phyloP scores from a whole-genome alignment of 2,329 filamentous ascomycete species.

The Monilinia fructicola region DNA sequence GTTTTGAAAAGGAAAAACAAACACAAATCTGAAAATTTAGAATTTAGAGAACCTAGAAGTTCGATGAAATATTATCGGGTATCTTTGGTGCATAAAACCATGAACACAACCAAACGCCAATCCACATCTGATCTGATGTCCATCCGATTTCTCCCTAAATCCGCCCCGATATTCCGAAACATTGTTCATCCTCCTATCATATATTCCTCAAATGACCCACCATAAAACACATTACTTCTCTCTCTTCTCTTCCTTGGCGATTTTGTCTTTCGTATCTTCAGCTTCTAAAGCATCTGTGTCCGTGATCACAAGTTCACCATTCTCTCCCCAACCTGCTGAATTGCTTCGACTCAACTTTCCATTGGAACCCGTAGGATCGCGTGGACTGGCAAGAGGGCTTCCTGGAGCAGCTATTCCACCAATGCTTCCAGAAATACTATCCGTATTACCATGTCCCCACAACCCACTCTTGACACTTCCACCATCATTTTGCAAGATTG shows the following conservation, averaged over 20 bases:
- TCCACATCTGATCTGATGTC: conserved; percentile 9
- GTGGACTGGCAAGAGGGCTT: conserved; percentile 62
- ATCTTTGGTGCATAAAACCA: conserved; percentile 20
- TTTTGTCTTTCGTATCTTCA: background rate
- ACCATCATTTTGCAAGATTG: conserved; percentile 59
- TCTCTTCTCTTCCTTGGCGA: conserved; percentile 2
- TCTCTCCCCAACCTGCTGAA: conserved; percentile 34
- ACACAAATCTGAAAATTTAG: background rate
- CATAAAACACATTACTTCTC: background rate
- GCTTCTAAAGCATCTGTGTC: background rate
- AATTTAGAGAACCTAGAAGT: conserved; percentile 12
- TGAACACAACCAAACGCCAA: conserved; percentile 17
- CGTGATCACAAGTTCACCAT: conserved; percentile 12
- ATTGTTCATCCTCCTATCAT: background rate
- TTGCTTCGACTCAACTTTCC: conserved; percentile 38
- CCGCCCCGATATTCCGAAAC: background rate
- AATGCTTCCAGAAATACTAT: conserved; percentile 79
- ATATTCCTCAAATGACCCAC: background rate
- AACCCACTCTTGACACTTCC: conserved; percentile 77
- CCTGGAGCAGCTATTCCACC: conserved; percentile 51
- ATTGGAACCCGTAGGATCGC: conserved; percentile 41
- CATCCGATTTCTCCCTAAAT: background rate
- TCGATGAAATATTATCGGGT: conserved; percentile 17
- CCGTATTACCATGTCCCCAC: conserved; percentile 73
- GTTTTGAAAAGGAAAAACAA: background rate